Conservation (phyloP, 495 filamentous ascomycete species). For the Lasiosphaeria hispida region DNA sequence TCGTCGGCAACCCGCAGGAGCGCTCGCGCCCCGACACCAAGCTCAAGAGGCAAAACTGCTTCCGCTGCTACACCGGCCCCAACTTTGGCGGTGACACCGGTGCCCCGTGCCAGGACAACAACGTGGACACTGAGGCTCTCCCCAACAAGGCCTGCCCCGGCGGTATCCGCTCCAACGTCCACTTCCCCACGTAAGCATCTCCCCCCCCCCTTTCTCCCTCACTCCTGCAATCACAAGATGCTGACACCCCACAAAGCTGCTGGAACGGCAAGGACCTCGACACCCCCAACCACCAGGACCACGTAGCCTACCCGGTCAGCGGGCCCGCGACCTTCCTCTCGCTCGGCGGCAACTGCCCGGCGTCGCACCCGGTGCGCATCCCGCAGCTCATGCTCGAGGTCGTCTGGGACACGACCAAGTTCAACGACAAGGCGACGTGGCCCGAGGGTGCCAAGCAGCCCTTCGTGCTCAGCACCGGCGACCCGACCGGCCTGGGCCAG, state of each 20-base stretch:
- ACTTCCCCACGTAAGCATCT: slow-evolving; percentile 46
- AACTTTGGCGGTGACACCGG: slow-evolving; percentile 46
- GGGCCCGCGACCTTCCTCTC: slow-evolving; percentile 45
- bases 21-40: slow-evolving; percentile 38
- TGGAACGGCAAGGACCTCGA: slow-evolving; percentile 56
- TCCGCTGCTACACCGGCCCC: slow-evolving; percentile 49
- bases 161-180: slow-evolving; percentile 53
- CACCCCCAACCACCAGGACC: slow-evolving; percentile 52
- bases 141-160: slow-evolving; percentile 42
- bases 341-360: slow-evolving; percentile 12
- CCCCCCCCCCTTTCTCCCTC: background rate
- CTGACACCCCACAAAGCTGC: slow-evolving; percentile 35
- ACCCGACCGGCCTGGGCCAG: slow-evolving; percentile 10
- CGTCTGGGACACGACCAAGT: slow-evolving; percentile 15
- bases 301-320: slow-evolving; percentile 43
- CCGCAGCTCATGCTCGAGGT: slow-evolving; percentile 15
- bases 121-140: slow-evolving; percentile 39
- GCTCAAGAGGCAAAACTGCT: slow-evolving; percentile 46
- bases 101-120: slow-evolving; percentile 43
- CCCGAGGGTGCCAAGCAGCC: slow-evolving; percentile 9
- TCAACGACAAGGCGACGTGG: slow-evolving; percentile 13
- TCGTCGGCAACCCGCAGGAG: slow-evolving; percentile 46
- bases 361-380: slow-evolving; percentile 11
- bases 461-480: slow-evolving; percentile 8
- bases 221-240: background rate